These are phyloP conservation scores for Zoysia japonica DNA, from an alignment of 176 grass and related monocot species.

Conservation along the genomic window DNA sequence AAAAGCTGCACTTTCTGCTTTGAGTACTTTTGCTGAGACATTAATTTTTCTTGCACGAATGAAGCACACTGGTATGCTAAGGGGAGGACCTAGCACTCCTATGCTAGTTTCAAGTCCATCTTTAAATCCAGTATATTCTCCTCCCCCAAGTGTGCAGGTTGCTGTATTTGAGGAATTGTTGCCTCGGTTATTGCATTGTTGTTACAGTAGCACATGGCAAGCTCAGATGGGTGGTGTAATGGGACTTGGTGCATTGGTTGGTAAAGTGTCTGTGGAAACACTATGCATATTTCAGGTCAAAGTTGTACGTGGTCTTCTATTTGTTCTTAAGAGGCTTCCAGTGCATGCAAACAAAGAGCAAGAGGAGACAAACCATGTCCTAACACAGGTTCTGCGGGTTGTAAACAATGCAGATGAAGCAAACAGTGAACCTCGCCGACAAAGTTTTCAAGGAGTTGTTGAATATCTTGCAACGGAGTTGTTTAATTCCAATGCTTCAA, in stretches of 20 bases:
- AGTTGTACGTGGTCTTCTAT: slow-evolving; percentile 86
- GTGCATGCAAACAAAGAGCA: slow-evolving; percentile 98
- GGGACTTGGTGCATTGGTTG: slow-evolving; percentile 91
- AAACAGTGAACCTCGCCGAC: slow-evolving; percentile 81
- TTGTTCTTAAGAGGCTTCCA: slow-evolving; percentile 94
- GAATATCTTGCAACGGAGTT: slow-evolving; percentile 88
- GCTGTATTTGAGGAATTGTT: slow-evolving; percentile 92
- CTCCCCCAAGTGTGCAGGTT: slow-evolving; percentile 91
- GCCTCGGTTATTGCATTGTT: slow-evolving; percentile 93
- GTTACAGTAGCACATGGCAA: slow-evolving; percentile 97
- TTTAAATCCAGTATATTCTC: slow-evolving; percentile 97
- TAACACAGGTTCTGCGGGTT: slow-evolving; percentile 84
- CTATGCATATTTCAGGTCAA: slow-evolving; percentile 92
- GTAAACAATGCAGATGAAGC: slow-evolving; percentile 99
- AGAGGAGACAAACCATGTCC: slow-evolving; percentile 97
- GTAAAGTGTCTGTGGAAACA: slow-evolving; percentile 94
- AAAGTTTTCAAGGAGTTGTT: slow-evolving; percentile 98
- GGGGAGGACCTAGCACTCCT: slow-evolving; percentile 90
- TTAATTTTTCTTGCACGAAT: slow-evolving; percentile 82
- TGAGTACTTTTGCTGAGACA: slow-evolving; percentile 87
- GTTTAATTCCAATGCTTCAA: slow-evolving; percentile 94
- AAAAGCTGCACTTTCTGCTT: slow-evolving; percentile 84
- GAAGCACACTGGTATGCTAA: slow-evolving; percentile 81
- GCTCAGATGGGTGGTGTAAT: slow-evolving; percentile 98
- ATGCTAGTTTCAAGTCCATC: slow-evolving; percentile 98